Conservation (phyloP, 169 alveolate genomes). For the Toxoplasma gondii region DNA sequence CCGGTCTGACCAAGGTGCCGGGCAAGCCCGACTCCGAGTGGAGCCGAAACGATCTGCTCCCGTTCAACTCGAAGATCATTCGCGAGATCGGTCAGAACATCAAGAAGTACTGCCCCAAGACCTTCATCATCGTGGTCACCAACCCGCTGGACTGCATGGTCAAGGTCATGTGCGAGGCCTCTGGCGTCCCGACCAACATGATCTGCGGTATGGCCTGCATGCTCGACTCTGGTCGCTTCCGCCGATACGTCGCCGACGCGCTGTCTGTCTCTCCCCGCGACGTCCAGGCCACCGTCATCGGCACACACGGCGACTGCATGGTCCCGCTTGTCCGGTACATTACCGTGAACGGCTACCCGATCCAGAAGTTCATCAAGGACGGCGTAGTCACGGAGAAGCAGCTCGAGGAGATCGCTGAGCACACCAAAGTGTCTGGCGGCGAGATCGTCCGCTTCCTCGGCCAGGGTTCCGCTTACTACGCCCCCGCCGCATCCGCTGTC, state of each 20-base stretch:
- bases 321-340: conserved; percentile 74
- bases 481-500: conserved; percentile 80
- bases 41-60: conserved; percentile 80
- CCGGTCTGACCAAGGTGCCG: conserved; percentile 83
- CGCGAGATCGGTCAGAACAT: conserved; percentile 76
- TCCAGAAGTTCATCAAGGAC: conserved; percentile 64
- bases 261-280: conserved; percentile 75
- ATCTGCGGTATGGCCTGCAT: conserved; percentile 79
- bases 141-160: conserved; percentile 79
- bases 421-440: conserved; percentile 78
- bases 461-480: conserved; percentile 79
- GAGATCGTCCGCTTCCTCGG: conserved; percentile 76
- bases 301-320: conserved; percentile 83
- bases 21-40: conserved; percentile 80
- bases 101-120: conserved; percentile 75
- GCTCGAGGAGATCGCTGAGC: conserved; percentile 76
- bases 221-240: conserved; percentile 79
- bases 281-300: conserved; percentile 79
- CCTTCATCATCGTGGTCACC: conserved; percentile 79
- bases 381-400: conserved; percentile 71
- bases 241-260: conserved; percentile 74
- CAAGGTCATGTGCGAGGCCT: conserved; percentile 22
- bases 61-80: conserved; percentile 76
- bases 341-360: conserved; percentile 79
- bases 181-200: conserved; percentile 52